Conservation (phyloP, 169 alveolate species). For the Babesia ovis region DNA sequence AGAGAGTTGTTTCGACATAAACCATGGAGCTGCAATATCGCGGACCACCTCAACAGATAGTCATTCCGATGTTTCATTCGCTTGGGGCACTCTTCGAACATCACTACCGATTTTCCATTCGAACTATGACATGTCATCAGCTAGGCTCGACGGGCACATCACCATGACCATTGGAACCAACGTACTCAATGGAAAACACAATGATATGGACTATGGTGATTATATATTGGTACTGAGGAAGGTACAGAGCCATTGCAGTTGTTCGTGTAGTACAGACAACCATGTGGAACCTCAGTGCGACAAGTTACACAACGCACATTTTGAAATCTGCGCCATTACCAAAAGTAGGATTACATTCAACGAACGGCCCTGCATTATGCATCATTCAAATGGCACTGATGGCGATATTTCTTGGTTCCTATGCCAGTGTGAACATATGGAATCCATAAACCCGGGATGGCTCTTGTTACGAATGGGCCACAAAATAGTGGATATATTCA, state of each 20-base stretch:
- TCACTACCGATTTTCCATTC: background rate
- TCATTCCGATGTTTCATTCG: background rate
- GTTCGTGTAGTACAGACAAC: background rate
- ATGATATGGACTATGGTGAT: constrained; percentile 16
- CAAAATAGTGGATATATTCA: background rate
- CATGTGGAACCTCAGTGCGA: background rate
- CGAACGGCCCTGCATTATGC: constrained; percentile 23
- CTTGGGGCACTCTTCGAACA: constrained; percentile 33
- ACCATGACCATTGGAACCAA: constrained; percentile 35
- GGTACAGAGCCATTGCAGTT: constrained; percentile 45
- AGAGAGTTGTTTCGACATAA: constrained; percentile 17
- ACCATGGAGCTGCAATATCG: background rate
- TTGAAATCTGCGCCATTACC: constrained; percentile 33
- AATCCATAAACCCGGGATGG: constrained; percentile 13
- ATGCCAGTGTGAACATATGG: constrained; percentile 12
- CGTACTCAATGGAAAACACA: constrained; percentile 22
- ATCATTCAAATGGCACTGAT: background rate
- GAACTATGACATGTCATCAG: background rate
- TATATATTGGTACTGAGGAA: constrained; percentile 14
- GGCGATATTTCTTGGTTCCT: background rate
- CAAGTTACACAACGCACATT: constrained; percentile 24
- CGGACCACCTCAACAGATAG: background rate
- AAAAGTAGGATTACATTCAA: constrained; percentile 3
- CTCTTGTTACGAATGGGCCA: constrained; percentile 9
- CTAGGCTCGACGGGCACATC: background rate